These are phyloP conservation scores for Sporisorium scitamineum DNA, from an alignment of 1,284 basidiomycete species.

Conservation along the genomic window DNA sequence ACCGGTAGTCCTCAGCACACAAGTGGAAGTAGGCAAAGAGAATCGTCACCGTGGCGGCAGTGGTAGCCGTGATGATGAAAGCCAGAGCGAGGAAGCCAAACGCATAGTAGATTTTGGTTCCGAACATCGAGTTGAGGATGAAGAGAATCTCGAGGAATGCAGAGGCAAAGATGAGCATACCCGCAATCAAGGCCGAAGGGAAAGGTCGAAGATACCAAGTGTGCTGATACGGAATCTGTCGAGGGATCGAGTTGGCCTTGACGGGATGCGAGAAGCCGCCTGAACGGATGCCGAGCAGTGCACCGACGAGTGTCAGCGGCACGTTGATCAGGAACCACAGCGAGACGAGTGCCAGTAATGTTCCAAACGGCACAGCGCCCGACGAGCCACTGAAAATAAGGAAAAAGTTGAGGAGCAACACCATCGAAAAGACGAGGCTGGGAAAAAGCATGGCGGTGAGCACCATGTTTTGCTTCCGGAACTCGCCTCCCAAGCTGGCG, in stretches of 20 bases:
- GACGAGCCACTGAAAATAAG: conserved; percentile 86
- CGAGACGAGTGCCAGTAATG: conserved; percentile 86
- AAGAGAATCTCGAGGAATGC: conserved; percentile 97
- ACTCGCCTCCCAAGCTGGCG: conserved; percentile 82
- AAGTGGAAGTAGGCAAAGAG: conserved; percentile 79
- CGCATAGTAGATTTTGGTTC: conserved; percentile 78
- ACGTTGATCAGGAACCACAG: conserved; percentile 97
- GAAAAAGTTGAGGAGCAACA: conserved; percentile 66
- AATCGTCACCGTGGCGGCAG: conserved; percentile 64
- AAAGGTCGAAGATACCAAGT: conserved; percentile 71
- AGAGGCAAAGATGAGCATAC: conserved; percentile 94
- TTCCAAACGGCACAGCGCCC: conserved; percentile 94
- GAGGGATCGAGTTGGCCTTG: conserved; percentile 88
- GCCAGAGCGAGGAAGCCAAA: conserved; percentile 90
- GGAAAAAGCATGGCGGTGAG: conserved; percentile 89
- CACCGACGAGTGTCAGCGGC: conserved; percentile 75
- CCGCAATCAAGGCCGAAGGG: conserved; percentile 83
- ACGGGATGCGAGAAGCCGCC: conserved; percentile 89
- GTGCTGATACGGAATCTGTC: conserved; percentile 69
- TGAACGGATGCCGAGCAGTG: conserved; percentile 82
- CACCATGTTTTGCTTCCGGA: conserved; percentile 85
- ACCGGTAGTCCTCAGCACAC: conserved; percentile 95
- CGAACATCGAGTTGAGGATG: conserved; percentile 91
- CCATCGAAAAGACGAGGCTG: conserved; percentile 74
- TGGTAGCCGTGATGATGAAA: conserved; percentile 81